phyloP scores from a whole-genome alignment of 306 rosid species.

The Prunus dulcis region DNA sequence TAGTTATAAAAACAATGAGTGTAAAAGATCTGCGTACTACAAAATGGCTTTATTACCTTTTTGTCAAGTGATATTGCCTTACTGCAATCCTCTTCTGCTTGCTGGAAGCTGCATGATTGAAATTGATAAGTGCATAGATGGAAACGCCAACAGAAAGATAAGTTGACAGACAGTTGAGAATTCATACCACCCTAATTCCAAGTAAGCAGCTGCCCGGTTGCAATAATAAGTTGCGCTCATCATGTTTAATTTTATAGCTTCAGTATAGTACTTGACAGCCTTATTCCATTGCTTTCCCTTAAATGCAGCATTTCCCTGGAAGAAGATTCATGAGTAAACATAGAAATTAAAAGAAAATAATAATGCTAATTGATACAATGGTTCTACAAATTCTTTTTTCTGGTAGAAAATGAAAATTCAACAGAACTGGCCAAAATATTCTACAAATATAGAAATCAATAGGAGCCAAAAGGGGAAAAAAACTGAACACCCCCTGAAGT shows the following conservation, averaged over 20 bases:
- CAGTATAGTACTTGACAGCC: constrained; percentile 66
- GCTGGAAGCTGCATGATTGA: constrained; percentile 65
- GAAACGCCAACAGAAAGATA: constrained; percentile 13
- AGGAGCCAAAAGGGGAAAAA: neutral
- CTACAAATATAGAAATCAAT: neutral
- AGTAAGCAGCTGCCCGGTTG: constrained; percentile 88
- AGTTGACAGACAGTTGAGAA: constrained; percentile 15
- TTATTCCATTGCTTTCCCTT: constrained; percentile 73
- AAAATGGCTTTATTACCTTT: constrained; percentile 57
- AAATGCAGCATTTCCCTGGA: constrained; percentile 87
- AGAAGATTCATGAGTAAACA: neutral
- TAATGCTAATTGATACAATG: neutral
- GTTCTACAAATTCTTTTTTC: neutral
- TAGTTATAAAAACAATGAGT: neutral
- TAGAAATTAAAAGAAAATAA: neutral
- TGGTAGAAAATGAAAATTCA: neutral
- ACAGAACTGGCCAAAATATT: neutral
- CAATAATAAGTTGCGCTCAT: constrained; percentile 60
- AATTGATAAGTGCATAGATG: constrained; percentile 2
- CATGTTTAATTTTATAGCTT: constrained; percentile 69
- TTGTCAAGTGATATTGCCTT: constrained; percentile 67
- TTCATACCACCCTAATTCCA: constrained; percentile 76
- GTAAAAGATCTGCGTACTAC: neutral
- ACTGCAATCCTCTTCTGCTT: constrained; percentile 88
- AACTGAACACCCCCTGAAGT: neutral